phyloP scores from a whole-genome alignment of 2,329 filamentous ascomycete genomes.

The Calonectria leucothoes region DNA sequence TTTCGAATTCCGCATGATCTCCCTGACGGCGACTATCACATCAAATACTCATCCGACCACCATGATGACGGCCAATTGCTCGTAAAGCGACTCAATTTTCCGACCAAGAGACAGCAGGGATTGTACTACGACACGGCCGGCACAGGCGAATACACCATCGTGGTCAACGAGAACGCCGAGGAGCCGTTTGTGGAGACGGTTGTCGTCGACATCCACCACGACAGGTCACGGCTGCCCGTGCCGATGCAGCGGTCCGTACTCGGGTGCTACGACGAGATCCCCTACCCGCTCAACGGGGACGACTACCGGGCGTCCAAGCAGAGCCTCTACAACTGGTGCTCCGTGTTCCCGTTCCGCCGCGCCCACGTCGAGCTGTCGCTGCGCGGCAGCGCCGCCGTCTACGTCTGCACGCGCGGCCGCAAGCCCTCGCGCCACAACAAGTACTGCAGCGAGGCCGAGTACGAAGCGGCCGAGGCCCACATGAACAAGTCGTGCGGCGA shows the following conservation, averaged over 20 bases:
- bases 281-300: conserved; percentile 3
- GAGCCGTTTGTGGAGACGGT: background rate
- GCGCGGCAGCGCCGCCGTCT: conserved; percentile 19
- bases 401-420: conserved; percentile 14
- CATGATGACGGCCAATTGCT: background rate
- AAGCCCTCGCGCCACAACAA: background rate
- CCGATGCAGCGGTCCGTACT: background rate
- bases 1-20: conserved; percentile 13
- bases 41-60: background rate
- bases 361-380: conserved; percentile 21
- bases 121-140: background rate
- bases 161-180: conserved; percentile 15
- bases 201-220: conserved; percentile 7
- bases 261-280: conserved; percentile 13
- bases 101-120: background rate
- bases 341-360: background rate
- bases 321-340: conserved; percentile 22
- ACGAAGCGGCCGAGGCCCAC: conserved; percentile 14
- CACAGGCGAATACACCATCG: conserved; percentile 15
- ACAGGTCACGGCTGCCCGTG: background rate
- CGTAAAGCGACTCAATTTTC: background rate
- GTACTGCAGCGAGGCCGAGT: conserved; percentile 21
- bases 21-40: conserved; percentile 19
- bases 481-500: conserved; percentile 23
- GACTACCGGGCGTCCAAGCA: conserved; percentile 23